Conservation (phyloP, 371 early-diverging fungal genomes). For the Mycotypha africana region DNA sequence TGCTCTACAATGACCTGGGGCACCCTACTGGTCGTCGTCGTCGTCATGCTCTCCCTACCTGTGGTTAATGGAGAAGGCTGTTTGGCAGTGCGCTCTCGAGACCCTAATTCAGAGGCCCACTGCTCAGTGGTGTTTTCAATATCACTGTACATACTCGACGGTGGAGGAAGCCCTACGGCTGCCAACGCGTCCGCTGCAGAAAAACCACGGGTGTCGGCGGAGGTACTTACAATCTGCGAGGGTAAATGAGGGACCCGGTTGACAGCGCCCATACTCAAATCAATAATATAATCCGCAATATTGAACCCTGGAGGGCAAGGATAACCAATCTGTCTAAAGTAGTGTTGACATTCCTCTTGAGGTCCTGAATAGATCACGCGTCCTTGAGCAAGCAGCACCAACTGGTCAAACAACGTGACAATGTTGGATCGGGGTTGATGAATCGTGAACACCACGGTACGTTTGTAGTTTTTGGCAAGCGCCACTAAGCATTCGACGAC, state of each 20-base stretch:
- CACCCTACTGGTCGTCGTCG: background rate
- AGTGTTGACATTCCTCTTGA: constrained; percentile 39
- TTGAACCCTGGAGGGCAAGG: constrained; percentile 89
- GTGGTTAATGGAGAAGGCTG: too few species aligned
- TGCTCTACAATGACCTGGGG: constrained; percentile 22
- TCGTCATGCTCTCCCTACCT: too few species aligned
- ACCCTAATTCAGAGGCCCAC: constrained; percentile 34
- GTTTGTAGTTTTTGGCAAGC: constrained; percentile 74
- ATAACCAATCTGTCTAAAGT: constrained; percentile 68
- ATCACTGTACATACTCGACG: constrained; percentile 14
- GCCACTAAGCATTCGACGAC: constrained; percentile 83
- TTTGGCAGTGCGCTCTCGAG: too few species aligned
- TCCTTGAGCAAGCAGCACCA: constrained; percentile 84
- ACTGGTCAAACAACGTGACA: constrained; percentile 82
- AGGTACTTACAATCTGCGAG: background rate
- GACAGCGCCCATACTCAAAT: constrained; percentile 66
- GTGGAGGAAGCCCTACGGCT: background rate
- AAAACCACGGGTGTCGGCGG: background rate
- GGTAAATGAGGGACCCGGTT: constrained; percentile 14
- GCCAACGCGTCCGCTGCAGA: background rate
- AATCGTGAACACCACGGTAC: constrained; percentile 90
- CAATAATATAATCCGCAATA: constrained; percentile 87
- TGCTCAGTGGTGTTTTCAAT: constrained; percentile 37
- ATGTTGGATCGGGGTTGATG: constrained; percentile 96
- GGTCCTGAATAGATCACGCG: constrained; percentile 78